A percentile compares a stretch with the other conserved stretches of the same genome.
phyloP scores from a whole-genome alignment of 768 basidiomycete genomes.

The Floccularia luteovirens region DNA sequence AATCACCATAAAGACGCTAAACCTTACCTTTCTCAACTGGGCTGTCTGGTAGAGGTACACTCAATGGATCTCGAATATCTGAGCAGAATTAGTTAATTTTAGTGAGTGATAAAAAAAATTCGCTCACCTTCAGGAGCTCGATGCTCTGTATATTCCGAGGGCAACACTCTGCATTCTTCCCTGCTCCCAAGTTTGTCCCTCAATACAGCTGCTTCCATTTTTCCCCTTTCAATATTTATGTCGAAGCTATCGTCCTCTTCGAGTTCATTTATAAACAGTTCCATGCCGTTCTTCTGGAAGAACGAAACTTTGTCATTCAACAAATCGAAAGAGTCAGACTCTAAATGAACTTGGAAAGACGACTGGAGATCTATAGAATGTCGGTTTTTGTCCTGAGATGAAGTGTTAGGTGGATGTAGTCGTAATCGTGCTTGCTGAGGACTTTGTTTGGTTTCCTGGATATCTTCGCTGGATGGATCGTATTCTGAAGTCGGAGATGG shows the following conservation, averaged over 20 bases:
- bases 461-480: neutral
- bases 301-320: conserved; percentile 47
- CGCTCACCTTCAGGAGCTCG: too few relatives aligned
- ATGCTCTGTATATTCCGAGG: too few relatives aligned
- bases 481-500: conserved; percentile 8
- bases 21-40: neutral
- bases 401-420: conserved; percentile 12
- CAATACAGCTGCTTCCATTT: conserved; percentile 13
- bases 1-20: neutral
- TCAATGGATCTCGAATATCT: neutral
- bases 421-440: conserved; percentile 16
- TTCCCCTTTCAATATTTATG: conserved; percentile 16
- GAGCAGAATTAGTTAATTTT: too few relatives aligned
- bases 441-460: too few relatives aligned
- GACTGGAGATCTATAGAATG: conserved; percentile 37
- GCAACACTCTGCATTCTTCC: too few relatives aligned
- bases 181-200: too few relatives aligned
- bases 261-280: conserved; percentile 24
- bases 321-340: conserved; percentile 39
- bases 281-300: conserved; percentile 22
- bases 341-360: conserved; percentile 40
- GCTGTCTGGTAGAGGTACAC: neutral
- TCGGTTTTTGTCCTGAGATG: conserved; percentile 21
- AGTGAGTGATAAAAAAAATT: too few relatives aligned
- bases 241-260: conserved; percentile 36